These are phyloP conservation scores for Penicillium pulvis DNA, from an alignment of 495 filamentous ascomycete species.

Conservation along the genomic window DNA sequence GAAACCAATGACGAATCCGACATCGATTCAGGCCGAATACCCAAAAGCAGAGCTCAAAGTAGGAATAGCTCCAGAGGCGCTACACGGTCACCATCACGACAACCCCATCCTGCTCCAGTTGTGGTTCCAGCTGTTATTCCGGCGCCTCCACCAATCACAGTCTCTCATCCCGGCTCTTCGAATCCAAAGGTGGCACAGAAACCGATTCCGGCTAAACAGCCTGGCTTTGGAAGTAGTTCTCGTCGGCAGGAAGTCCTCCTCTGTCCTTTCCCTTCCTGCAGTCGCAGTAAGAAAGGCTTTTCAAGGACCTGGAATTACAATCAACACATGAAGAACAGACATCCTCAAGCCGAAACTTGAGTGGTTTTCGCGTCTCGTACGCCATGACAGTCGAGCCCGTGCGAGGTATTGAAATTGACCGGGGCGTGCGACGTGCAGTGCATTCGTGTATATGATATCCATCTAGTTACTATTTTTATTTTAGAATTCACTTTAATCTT, in stretches of 20 bases:
- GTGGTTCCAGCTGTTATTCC: not conserved
- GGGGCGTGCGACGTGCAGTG: not conserved
- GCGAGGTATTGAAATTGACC: not conserved
- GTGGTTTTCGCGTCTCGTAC: not conserved
- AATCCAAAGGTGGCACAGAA: not conserved
- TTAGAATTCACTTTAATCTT: not conserved
- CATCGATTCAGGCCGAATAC: not conserved
- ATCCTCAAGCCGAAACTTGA: not conserved
- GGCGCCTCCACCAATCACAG: not conserved
- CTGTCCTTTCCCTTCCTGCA: not conserved
- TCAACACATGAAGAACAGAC: not conserved
- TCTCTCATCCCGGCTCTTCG: not conserved
- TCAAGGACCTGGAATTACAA: not conserved
- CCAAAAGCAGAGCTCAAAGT: not conserved
- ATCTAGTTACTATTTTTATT: not conserved
- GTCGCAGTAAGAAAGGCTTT: not conserved
- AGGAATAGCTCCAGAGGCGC: not conserved
- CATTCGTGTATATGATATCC: not conserved
- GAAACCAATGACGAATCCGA: slow-evolving; percentile 25
- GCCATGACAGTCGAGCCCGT: not conserved
- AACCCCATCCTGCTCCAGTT: not conserved
- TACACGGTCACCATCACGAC: not conserved
- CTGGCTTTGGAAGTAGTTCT: not conserved
- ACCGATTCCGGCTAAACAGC: not conserved
- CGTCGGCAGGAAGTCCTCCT: not conserved